Base-by-base conservation (phyloP, 371 early-diverging fungal genomes). In the Gilbertella persicaria region DNA sequence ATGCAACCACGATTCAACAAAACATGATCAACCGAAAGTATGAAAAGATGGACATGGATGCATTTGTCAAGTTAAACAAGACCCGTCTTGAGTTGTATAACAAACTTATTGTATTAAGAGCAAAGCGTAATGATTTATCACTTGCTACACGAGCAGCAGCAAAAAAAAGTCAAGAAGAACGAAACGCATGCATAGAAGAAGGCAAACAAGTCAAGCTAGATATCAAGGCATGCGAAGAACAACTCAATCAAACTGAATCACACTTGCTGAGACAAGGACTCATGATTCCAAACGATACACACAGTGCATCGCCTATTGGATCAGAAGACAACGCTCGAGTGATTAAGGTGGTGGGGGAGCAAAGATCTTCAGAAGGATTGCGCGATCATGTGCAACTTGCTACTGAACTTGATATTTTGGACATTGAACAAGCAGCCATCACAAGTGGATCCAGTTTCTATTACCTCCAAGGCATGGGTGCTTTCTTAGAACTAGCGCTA, bases 391-490 rank as follows among this genome's bases (percentile, higher is more conserved):
- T 91, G 6, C 67, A 84, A 1, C 51, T 97, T 23, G 84, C 85
- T 1, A 53, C 67, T 17, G 25, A 61, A 6, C 74, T 90, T 52
- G 84, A 85, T 37, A 72, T 95, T 43, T 64, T 92, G n/a, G 92
- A 97, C 62, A 85, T 95, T 47, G 86, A 90, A 17, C 83, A 92
- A 19, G 95, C 91, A 1, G 88, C 95, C 0, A 71, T 85, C 21
- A 88, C 92, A n/a, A 82, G 89, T 2, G 96, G 97, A 5, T 77
- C 85, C 21, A 81, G 91, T 12, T 97, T 93, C 62, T 93, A 95
- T 58, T 95, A 92, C 61, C 78, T 94, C 35, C 87, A 87, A 49
- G 88, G 88, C 36, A 84, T 79, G 35, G 96, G 91, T 8, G 93
- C 91, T 0, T 70, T 94, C 53, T 66, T 97, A 12, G 97, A 97